Evolutionary conservation across 2,329 filamentous ascomycete species (phyloP).

Genomic region (Trichoderma endophyticum): DNA sequence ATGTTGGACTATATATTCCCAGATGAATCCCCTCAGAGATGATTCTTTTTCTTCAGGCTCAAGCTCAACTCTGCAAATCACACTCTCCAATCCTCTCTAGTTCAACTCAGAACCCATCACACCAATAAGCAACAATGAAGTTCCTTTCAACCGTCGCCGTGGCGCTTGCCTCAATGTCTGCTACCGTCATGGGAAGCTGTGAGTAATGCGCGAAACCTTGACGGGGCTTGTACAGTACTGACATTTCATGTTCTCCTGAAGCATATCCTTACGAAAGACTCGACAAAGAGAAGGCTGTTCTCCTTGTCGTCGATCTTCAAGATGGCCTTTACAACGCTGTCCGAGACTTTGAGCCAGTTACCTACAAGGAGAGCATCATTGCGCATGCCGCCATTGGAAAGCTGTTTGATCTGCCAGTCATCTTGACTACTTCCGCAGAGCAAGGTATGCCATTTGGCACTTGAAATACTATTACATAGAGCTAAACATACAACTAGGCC

Average conservation of each 20-base stretch:
- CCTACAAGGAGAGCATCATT: conserved; percentile 65
- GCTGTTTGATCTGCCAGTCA: conserved; percentile 64
- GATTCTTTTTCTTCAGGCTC: background rate
- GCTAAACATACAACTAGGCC: conserved; percentile 42
- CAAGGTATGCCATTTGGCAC: conserved; percentile 32
- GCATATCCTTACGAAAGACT: conserved; percentile 15
- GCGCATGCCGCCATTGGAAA: conserved; percentile 62
- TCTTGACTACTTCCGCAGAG: conserved; percentile 69
- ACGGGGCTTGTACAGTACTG: background rate
- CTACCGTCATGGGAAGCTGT: conserved; percentile 1
- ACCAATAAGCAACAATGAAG: background rate
- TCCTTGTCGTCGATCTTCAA: conserved; percentile 39
- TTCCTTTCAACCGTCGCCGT: background rate
- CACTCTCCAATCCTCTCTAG: background rate
- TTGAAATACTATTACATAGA: background rate
- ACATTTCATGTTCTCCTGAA: background rate
- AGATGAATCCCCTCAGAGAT: background rate
- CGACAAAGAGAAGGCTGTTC: conserved; percentile 23
- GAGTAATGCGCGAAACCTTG: background rate
- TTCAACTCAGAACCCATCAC: background rate
- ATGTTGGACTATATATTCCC: background rate
- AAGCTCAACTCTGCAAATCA: background rate
- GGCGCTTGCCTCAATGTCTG: background rate
- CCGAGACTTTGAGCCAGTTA: conserved; percentile 63
- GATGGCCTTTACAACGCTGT: conserved; percentile 42